A percentile compares a stretch with the other conserved stretches of the same genome.
These are phyloP conservation scores for Paratinospora sagittata DNA, from an alignment of 164 flowering plant species.

Conservation along the genomic window DNA sequence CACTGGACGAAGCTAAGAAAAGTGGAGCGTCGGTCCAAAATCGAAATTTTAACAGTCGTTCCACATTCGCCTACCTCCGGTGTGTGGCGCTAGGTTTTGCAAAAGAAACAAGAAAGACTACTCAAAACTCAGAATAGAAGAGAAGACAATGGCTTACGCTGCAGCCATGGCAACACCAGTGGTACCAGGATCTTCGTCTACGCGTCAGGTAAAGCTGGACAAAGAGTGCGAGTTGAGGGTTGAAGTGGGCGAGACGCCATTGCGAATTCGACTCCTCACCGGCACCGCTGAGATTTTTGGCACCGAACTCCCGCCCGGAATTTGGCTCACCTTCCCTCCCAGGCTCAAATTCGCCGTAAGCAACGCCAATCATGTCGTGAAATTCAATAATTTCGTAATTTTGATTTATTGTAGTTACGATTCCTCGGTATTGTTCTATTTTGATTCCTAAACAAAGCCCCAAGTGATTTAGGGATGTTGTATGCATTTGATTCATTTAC, in stretches of 20 bases:
- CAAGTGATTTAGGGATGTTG: background rate
- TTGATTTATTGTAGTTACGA: no score
- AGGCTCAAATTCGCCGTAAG: constrained; percentile 85
- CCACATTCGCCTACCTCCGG: no score
- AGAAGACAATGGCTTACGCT: constrained; percentile 42
- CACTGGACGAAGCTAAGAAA: no score
- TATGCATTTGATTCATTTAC: background rate
- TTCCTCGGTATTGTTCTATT: background rate
- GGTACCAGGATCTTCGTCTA: constrained; percentile 20
- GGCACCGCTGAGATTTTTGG: constrained; percentile 94
- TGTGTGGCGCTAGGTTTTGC: no score
- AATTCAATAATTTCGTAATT: background rate
- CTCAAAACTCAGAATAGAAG: background rate
- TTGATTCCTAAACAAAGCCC: no score
- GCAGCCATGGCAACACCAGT: constrained; percentile 25
- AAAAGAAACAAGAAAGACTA: no score
- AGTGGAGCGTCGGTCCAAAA: no score
- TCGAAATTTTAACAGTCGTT: no score
- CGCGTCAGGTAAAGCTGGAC: constrained; percentile 65
- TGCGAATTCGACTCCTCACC: constrained; percentile 58
- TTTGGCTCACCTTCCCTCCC: constrained; percentile 81
- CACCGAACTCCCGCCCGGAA: constrained; percentile 83
- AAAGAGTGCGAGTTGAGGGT: constrained; percentile 81
- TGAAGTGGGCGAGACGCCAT: constrained; percentile 64
- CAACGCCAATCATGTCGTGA: background rate